Conservation (phyloP, 2,329 filamentous ascomycete species). For the Chrysoporthe austroafricana region DNA sequence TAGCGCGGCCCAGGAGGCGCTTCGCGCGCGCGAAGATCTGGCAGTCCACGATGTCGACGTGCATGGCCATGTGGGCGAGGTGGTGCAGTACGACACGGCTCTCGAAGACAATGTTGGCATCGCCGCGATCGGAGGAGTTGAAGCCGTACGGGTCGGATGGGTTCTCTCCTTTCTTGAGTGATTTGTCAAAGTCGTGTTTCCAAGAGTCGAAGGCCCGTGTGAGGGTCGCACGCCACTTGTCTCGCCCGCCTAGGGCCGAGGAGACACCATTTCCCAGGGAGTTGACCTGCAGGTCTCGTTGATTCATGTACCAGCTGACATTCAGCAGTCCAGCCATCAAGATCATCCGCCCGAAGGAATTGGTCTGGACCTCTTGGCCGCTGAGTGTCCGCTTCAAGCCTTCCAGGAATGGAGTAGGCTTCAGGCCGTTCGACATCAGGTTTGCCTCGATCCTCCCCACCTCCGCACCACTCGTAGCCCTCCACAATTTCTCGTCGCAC, state of each 20-base stretch:
- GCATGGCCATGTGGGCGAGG: slow-evolving; percentile 96
- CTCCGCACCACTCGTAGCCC: slow-evolving; percentile 83
- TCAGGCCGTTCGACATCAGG: slow-evolving; percentile 78
- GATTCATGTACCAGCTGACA: slow-evolving; percentile 97
- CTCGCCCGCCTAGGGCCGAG: slow-evolving; percentile 79
- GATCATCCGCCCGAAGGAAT: slow-evolving; percentile 89
- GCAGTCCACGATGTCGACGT: slow-evolving; percentile 95
- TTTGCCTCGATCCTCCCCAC: slow-evolving; percentile 83
- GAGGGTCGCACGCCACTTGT: slow-evolving; percentile 87
- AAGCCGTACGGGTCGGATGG: slow-evolving; percentile 56
- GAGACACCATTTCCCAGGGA: slow-evolving; percentile 75
- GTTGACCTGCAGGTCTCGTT: slow-evolving; percentile 89
- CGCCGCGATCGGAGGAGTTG: slow-evolving; percentile 63
- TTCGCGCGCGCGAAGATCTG: slow-evolving; percentile 93
- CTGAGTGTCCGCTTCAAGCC: slow-evolving; percentile 88
- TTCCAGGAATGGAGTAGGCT: slow-evolving; percentile 85
- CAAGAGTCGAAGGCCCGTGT: slow-evolving; percentile 91
- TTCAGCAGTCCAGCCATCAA: slow-evolving; percentile 93
- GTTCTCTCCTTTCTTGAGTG: slow-evolving; percentile 64
- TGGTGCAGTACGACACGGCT: slow-evolving; percentile 89
- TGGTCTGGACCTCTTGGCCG: slow-evolving; percentile 83
- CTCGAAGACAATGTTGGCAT: slow-evolving; percentile 73
- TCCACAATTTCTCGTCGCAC: slow-evolving; percentile 92
- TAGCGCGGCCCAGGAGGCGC: slow-evolving; percentile 80
- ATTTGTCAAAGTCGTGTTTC: slow-evolving; percentile 89